Evolutionary conservation across 139 green algal genomes (phyloP), one percentile per base, ranked within the genome.

Genomic region (Chlamydomonas applanata): DNA sequence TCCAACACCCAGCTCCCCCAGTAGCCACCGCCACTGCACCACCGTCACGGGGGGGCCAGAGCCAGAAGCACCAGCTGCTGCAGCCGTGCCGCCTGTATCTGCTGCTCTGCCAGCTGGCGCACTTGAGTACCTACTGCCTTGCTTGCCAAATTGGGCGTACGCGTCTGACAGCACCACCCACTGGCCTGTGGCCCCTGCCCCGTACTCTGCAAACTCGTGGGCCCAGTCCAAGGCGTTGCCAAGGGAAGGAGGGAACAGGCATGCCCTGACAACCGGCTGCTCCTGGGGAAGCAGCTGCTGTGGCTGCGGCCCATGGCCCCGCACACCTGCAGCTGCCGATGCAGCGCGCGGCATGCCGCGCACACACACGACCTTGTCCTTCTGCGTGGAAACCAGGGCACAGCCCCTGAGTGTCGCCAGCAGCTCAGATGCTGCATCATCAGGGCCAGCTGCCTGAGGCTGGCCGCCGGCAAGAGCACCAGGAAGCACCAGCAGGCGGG

Each of bases 1-100:
- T 14, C 22, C 1, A 0, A 36, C 68, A 32, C 75, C 75, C 45
- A 80, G 68, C 30, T 60, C 20, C 57, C 24, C 14, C 24, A 80
- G 62, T 32, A 80, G 75, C 75, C 75, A 80, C 7, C 17, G 30
- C 75, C 75, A 80, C 0, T 72, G 35, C 3, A 32, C 2, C 32
- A 20, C 1, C 27, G 14, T 14, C 46, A 56, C 54, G 29, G 54
- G 54, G 54, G 27, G 54, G 13, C 57, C 59, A 45, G 46, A 29
- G 57, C 54, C 14, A n/a, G 36, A 35, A 40, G 59, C 36, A 71
- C 30, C 46, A 53, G n/a, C n/a, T n/a, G n/a, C n/a, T n/a, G n/a
- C n/a, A n/a, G 46, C 49, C 46, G 52, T 22, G 40, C 46, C 30
- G 34, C 17, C n/a, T 7, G 36, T 53, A 9, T 7, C 3, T 66